Percentiles rank a stretch among this genome's conserved stretches.
Evolutionary conservation across 2,329 filamentous ascomycete species (phyloP).

Genomic region (Parasarocladium wereldwijsianum): DNA sequence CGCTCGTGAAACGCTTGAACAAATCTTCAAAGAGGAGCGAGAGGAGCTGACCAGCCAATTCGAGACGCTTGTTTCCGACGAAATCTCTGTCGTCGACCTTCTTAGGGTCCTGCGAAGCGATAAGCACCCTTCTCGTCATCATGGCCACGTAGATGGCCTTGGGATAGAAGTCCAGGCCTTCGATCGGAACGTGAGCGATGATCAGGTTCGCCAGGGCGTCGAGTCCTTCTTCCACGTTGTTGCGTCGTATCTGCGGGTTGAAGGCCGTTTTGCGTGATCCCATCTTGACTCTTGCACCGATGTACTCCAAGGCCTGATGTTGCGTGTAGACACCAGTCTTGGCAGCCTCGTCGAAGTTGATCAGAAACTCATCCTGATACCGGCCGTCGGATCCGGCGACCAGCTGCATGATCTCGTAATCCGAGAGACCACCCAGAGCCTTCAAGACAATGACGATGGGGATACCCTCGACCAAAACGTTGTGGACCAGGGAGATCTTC

Average conservation of each 20-base stretch:
- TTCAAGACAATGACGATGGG: slow-evolving; percentile 89
- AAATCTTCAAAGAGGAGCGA: slow-evolving; percentile 92
- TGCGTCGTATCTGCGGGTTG: slow-evolving; percentile 47
- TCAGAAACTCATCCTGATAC: slow-evolving; percentile 88
- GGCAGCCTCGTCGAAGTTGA: slow-evolving; percentile 88
- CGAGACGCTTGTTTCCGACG: slow-evolving; percentile 91
- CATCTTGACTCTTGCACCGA: slow-evolving; percentile 78
- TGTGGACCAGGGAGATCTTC: slow-evolving; percentile 76
- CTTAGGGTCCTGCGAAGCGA: slow-evolving; percentile 80
- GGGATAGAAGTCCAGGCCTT: slow-evolving; percentile 86
- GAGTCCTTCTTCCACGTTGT: slow-evolving; percentile 79
- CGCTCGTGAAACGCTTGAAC: slow-evolving; percentile 86
- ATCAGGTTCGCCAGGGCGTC: slow-evolving; percentile 88
- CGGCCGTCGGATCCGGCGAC: slow-evolving; percentile 74
- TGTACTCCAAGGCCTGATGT: slow-evolving; percentile 87
- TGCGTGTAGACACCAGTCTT: slow-evolving; percentile 80
- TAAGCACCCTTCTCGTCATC: slow-evolving; percentile 92
- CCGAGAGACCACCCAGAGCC: slow-evolving; percentile 83
- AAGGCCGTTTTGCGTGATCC: slow-evolving; percentile 50
- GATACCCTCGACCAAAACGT: slow-evolving; percentile 84
- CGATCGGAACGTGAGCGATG: slow-evolving; percentile 85
- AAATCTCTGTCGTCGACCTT: slow-evolving; percentile 95
- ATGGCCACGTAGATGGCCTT: slow-evolving; percentile 93
- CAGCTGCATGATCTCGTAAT: slow-evolving; percentile 86
- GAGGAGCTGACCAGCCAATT: slow-evolving; percentile 86